Conservation (phyloP, 305 asterid genomes). For the Ruellia speciosa region DNA sequence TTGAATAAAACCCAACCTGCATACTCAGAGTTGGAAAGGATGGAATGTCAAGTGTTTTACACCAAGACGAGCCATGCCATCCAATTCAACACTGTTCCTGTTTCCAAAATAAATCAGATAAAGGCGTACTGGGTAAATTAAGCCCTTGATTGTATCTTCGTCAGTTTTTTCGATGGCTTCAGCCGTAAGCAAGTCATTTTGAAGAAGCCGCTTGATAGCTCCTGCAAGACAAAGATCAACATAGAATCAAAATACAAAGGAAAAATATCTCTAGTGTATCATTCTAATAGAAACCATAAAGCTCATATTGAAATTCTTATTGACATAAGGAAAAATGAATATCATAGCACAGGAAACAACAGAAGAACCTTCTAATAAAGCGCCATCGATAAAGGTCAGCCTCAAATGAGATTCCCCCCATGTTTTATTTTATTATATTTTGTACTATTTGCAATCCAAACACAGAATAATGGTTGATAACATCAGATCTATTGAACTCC, state of each 20-base stretch:
- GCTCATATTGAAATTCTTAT: slow-evolving; percentile 1
- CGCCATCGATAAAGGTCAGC: neutral
- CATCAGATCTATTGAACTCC: too few relatives aligned
- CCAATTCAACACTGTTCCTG: neutral
- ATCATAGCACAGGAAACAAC: slow-evolving; percentile 2
- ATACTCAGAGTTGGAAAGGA: slow-evolving; percentile 7
- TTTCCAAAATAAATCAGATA: slow-evolving; percentile 11
- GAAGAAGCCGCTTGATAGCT: slow-evolving; percentile 80
- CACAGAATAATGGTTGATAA: too few relatives aligned
- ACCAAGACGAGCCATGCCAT: neutral
- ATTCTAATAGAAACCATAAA: neutral
- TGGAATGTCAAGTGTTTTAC: neutral
- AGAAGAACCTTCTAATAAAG: neutral
- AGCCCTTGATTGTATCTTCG: slow-evolving; percentile 60
- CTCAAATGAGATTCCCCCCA: neutral
- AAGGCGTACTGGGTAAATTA: slow-evolving; percentile 70
- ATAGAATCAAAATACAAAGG: neutral
- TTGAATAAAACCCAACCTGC: slow-evolving; percentile 93
- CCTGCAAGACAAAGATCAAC: slow-evolving; percentile 39
- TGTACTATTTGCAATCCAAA: too few relatives aligned
- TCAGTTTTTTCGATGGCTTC: slow-evolving; percentile 60
- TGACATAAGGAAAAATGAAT: neutral
- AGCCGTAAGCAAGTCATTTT: slow-evolving; percentile 65
- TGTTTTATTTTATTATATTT: neutral
- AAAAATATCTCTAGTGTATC: neutral